These are phyloP conservation scores for Lactifluus hygrophoroides DNA, from an alignment of 768 basidiomycete genomes.

Conservation along the genomic window DNA sequence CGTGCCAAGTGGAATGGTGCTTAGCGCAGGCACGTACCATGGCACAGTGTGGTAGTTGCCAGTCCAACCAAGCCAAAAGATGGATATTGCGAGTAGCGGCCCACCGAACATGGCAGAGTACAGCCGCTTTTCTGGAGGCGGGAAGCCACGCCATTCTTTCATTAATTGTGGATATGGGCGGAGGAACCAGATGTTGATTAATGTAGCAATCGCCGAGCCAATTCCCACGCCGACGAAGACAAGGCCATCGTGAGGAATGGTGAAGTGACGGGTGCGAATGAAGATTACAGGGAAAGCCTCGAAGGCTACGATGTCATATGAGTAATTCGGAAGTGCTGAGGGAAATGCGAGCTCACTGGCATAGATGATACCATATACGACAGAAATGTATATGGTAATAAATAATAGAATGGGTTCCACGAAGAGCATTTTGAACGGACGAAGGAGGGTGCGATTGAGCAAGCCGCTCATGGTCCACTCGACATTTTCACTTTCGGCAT, in stretches of 20 bases:
- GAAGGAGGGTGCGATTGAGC: slow-evolving; percentile 44
- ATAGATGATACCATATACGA: slow-evolving; percentile 37
- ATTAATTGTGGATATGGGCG: slow-evolving; percentile 18
- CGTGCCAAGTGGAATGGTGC: slow-evolving; percentile 39
- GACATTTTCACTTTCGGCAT: slow-evolving; percentile 47
- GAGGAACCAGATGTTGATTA: slow-evolving; percentile 22
- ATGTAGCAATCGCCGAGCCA: slow-evolving; percentile 28
- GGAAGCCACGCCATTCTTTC: slow-evolving; percentile 32
- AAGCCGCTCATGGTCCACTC: slow-evolving; percentile 46
- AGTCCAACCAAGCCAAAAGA: slow-evolving; percentile 44
- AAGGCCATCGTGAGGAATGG: slow-evolving; percentile 29
- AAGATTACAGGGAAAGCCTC: slow-evolving; percentile 33
- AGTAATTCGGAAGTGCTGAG: neutral
- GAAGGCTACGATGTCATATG: slow-evolving; percentile 25
- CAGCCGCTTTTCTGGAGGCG: slow-evolving; percentile 34
- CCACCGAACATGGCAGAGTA: slow-evolving; percentile 30
- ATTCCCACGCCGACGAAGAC: slow-evolving; percentile 34
- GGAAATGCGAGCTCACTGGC: neutral
- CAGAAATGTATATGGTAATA: slow-evolving; percentile 50
- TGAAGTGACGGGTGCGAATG: slow-evolving; percentile 21
- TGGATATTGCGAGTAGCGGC: slow-evolving; percentile 27
- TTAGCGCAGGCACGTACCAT: slow-evolving; percentile 50
- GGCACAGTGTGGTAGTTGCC: slow-evolving; percentile 43
- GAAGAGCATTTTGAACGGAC: slow-evolving; percentile 53
- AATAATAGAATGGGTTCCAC: slow-evolving; percentile 55